phyloP scores from a whole-genome alignment of 2,329 filamentous ascomycete species.

The Clonostachys rhizophaga region DNA sequence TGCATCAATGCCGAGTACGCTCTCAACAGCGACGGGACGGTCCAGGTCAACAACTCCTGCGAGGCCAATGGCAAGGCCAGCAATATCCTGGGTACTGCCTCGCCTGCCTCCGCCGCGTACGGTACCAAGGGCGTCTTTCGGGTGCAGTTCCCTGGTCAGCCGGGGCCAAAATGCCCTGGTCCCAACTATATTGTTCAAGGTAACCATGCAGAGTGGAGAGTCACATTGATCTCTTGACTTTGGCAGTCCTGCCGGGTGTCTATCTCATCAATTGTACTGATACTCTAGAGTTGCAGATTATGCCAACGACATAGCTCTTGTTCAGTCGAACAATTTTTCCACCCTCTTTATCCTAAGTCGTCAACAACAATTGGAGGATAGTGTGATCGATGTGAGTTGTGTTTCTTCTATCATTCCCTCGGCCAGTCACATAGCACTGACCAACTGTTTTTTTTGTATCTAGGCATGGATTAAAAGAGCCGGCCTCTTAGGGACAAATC shows the following conservation, averaged over 20 bases:
- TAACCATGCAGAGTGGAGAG: neutral
- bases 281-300: constrained; percentile 12
- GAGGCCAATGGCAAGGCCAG: constrained; percentile 13
- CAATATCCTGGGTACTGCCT: constrained; percentile 20
- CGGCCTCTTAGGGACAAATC: constrained; percentile 13
- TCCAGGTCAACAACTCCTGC: constrained; percentile 24
- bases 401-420: neutral
- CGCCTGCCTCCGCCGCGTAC: constrained; percentile 17
- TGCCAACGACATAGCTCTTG: constrained; percentile 20
- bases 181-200: constrained; percentile 26
- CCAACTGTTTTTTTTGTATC: neutral
- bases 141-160: constrained; percentile 21
- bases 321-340: constrained; percentile 22
- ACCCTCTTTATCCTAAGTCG: constrained; percentile 24
- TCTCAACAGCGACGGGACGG: constrained; percentile 19
- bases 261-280: neutral
- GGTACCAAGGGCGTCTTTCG: constrained; percentile 18
- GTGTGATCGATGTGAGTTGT: constrained; percentile 16
- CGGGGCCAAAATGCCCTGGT: constrained; percentile 16
- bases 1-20: constrained; percentile 22
- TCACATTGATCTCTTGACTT: neutral
- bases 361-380: constrained; percentile 15
- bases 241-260: neutral
- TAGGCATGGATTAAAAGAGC: constrained; percentile 17
- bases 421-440: neutral